Conservation (phyloP, 495 filamentous ascomycete genomes). For the Hypoxylon fragiforme region DNA sequence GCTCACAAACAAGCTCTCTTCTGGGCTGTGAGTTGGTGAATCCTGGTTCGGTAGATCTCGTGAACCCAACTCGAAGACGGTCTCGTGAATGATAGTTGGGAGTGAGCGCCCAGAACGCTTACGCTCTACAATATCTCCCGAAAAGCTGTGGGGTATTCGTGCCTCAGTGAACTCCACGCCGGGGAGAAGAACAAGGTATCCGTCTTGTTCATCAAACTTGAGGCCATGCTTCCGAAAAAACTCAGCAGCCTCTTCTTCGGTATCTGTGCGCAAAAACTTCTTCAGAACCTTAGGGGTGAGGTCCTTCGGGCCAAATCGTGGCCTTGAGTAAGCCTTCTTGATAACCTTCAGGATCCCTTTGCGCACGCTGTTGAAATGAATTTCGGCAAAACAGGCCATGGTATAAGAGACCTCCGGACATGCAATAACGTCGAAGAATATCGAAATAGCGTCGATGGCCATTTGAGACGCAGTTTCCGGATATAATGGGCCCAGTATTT, state of each 20-base stretch:
- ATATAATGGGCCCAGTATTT: slow-evolving; percentile 65
- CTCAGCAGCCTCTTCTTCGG: slow-evolving; percentile 65
- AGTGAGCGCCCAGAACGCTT: slow-evolving; percentile 50
- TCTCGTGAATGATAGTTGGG: slow-evolving; percentile 48
- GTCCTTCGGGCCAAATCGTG: slow-evolving; percentile 70
- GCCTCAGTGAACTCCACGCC: slow-evolving; percentile 38
- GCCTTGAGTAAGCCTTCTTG: slow-evolving; percentile 60
- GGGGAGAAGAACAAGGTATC: slow-evolving; percentile 53
- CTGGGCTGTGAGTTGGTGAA: slow-evolving; percentile 3
- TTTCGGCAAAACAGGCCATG: slow-evolving; percentile 91
- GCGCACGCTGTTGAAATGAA: slow-evolving; percentile 82
- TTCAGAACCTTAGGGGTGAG: slow-evolving; percentile 72
- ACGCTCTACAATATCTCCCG: slow-evolving; percentile 49
- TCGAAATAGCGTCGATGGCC: slow-evolving; percentile 61
- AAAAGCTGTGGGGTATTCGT: slow-evolving; percentile 48
- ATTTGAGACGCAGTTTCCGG: slow-evolving; percentile 42
- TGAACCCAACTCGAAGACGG: slow-evolving; percentile 43
- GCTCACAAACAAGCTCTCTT: slow-evolving; percentile 41
- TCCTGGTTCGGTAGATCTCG: slow-evolving; percentile 2
- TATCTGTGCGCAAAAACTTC: slow-evolving; percentile 71
- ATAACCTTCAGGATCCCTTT: slow-evolving; percentile 75
- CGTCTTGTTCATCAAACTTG: slow-evolving; percentile 52
- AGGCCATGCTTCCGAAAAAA: slow-evolving; percentile 74
- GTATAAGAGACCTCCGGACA: slow-evolving; percentile 77
- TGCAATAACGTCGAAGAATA: slow-evolving; percentile 76